These are phyloP conservation scores for Asclepias syriaca DNA, from an alignment of 257 asterid genomes.

Conservation along the genomic window DNA sequence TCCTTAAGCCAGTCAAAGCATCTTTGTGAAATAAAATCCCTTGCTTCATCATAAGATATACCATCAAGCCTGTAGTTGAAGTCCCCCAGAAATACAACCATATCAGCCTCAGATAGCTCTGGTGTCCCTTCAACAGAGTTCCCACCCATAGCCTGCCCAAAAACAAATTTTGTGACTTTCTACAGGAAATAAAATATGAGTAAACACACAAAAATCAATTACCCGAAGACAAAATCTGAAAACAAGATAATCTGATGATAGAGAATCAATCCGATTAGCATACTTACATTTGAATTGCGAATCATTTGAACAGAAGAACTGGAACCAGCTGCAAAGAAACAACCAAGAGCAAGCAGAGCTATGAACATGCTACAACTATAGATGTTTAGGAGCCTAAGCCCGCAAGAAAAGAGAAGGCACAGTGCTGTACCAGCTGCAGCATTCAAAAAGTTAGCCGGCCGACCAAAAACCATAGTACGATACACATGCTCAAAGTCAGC, in stretches of 20 bases:
- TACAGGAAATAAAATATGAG: slow-evolving; percentile 10
- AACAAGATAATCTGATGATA: slow-evolving; percentile 18
- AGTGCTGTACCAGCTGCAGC: slow-evolving; percentile 69
- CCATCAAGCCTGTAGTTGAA: slow-evolving; percentile 89
- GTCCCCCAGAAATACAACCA: slow-evolving; percentile 95
- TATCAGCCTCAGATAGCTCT: slow-evolving; percentile 94
- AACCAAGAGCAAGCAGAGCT: slow-evolving; percentile 48
- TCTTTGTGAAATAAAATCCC: slow-evolving; percentile 96
- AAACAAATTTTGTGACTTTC: slow-evolving; percentile 13
- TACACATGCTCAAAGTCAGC: slow-evolving; percentile 96
- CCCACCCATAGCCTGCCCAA: slow-evolving; percentile 42
- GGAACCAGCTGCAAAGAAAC: slow-evolving; percentile 67
- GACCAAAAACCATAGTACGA: slow-evolving; percentile 74
- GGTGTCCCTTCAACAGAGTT: slow-evolving; percentile 59
- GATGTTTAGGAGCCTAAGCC: slow-evolving; percentile 45
- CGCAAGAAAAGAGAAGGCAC: slow-evolving; percentile 38
- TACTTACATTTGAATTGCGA: slow-evolving; percentile 72
- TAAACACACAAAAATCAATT: slow-evolving; percentile 5
- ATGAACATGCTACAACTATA: slow-evolving; percentile 25
- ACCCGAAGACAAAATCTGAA: neutral
- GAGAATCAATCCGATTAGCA: slow-evolving; percentile 20
- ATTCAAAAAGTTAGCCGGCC: slow-evolving; percentile 62
- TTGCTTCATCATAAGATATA: slow-evolving; percentile 90
- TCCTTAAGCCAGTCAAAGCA: slow-evolving; percentile 96
- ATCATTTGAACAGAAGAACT: slow-evolving; percentile 69